Evolutionary conservation across 257 asterid species (phyloP), one percentile per base, ranked within the genome.

Genomic region (Anisodus tanguticus): DNA sequence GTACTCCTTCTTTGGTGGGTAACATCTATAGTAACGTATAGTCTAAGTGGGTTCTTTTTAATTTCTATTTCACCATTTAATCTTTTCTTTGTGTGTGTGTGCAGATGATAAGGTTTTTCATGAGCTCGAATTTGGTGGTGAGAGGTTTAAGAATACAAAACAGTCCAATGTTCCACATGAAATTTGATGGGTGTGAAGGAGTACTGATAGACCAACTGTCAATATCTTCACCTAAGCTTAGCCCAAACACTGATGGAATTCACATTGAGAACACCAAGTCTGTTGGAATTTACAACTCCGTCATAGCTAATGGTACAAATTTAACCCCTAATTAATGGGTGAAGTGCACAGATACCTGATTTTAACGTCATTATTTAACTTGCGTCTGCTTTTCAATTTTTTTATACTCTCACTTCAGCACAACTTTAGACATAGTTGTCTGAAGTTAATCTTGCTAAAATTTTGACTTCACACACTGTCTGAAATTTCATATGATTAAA

Each of bases 191-290:
- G 1, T 97, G 99, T 17, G 87, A 94, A 84, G 94, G 93, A 60
- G 97, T 95, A 3, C 39, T 90, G 80, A 93, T 95, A 35, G 90
- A 97, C 39, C 87, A 84, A 17, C 15, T 97, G 55, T 93, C 97
- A 5, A 93, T 97, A 9, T 92, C 97, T 2, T 93, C 99, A 4
- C 99, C 99, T 2, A 93, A 95, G 86, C 85, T 95, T 62, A 97
- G 99, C 84, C 98, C 99, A 37, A 97, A 95, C 67, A 97, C 99
- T 0, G 98, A 97, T 43, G 99, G 99, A 19, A 95, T 97, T 67
- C 99, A 97, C 87, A 83, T 97, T 9, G 97, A 91, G 90, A 90
- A 95, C 90, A 97, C 97, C 0, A 90, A 86, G 57, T 87, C 89
- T 0, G 99, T 97, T 4, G 95, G 97, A 79, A 95, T 97, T 45